Evolutionary conservation across 108 stramenopile species (phyloP).

Genomic region (Cyclotella sp.): DNA sequence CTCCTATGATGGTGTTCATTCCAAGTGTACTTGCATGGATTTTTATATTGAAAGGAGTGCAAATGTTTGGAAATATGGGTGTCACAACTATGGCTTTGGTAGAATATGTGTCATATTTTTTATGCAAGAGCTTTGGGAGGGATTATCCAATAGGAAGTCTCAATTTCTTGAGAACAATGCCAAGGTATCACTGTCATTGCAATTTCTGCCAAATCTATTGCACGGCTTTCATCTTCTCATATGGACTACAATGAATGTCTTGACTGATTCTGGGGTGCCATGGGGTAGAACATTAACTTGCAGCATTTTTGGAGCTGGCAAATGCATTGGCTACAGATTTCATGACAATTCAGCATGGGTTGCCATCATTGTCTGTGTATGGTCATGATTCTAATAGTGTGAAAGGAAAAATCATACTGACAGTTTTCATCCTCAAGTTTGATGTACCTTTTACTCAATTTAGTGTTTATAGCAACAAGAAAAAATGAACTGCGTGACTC

Average conservation of each 20-base stretch:
- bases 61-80: slow-evolving; percentile 93
- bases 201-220: slow-evolving; percentile 40
- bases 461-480: slow-evolving; percentile 49
- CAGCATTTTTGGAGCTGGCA: slow-evolving; percentile 66
- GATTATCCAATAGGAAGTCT: slow-evolving; percentile 87
- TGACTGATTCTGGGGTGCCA: slow-evolving; percentile 74
- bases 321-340: slow-evolving; percentile 73
- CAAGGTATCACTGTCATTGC: not conserved
- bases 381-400: slow-evolving; percentile 10
- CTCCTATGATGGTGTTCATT: slow-evolving; percentile 98
- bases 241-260: slow-evolving; percentile 64
- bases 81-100: slow-evolving; percentile 96
- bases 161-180: not conserved
- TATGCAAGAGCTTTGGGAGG: slow-evolving; percentile 75
- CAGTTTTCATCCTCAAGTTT: slow-evolving; percentile 50
- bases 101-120: slow-evolving; percentile 98
- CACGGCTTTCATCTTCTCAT: slow-evolving; percentile 81
- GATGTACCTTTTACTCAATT: slow-evolving; percentile 69
- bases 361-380: slow-evolving; percentile 25
- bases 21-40: slow-evolving; percentile 93
- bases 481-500: slow-evolving; percentile 58
- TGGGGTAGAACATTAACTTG: slow-evolving; percentile 55
- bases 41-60: slow-evolving; percentile 96
- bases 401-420: slow-evolving; percentile 19
- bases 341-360: slow-evolving; percentile 62